Evolutionary conservation across 23 red algal species (phyloP).

Genomic region (Gracilaria gracilis): DNA sequence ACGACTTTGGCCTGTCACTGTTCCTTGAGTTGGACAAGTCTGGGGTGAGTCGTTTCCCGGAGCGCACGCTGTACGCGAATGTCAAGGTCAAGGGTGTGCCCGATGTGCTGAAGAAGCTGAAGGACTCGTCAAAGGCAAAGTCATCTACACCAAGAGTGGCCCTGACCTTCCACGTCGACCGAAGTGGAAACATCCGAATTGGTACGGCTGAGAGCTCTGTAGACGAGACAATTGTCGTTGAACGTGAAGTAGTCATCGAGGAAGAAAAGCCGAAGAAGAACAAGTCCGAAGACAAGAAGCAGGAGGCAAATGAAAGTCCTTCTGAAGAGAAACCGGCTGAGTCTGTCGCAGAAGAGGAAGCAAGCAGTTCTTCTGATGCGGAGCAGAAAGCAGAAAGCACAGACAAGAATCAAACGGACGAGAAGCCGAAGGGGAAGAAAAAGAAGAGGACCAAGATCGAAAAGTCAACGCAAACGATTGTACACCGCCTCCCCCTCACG

Average conservation of each 20-base stretch:
- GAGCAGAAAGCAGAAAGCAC: background rate
- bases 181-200: slow-evolving; percentile 63
- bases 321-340: slow-evolving; percentile 11
- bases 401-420: background rate
- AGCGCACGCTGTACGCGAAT: slow-evolving; percentile 72
- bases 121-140: slow-evolving; percentile 53
- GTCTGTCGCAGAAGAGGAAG: background rate
- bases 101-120: slow-evolving; percentile 76
- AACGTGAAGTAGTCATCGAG: slow-evolving; percentile 67
- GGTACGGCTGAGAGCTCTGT: slow-evolving; percentile 66
- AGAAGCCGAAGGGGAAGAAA: slow-evolving; percentile 13
- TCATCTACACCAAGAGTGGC: slow-evolving; percentile 55
- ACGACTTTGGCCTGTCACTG: slow-evolving; percentile 65
- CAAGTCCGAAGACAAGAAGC: slow-evolving; percentile 29
- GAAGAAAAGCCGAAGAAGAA: slow-evolving; percentile 38
- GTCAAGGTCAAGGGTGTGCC: slow-evolving; percentile 64
- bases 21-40: slow-evolving; percentile 59
- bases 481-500: slow-evolving; percentile 60
- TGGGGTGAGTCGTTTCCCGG: slow-evolving; percentile 41
- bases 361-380: background rate
- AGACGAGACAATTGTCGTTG: slow-evolving; percentile 61
- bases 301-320: background rate
- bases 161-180: slow-evolving; percentile 64
- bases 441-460: slow-evolving; percentile 78
- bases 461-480: slow-evolving; percentile 63